Evolutionary conservation across 139 green algal genomes (phyloP).

Genomic region (Chara braunii): DNA sequence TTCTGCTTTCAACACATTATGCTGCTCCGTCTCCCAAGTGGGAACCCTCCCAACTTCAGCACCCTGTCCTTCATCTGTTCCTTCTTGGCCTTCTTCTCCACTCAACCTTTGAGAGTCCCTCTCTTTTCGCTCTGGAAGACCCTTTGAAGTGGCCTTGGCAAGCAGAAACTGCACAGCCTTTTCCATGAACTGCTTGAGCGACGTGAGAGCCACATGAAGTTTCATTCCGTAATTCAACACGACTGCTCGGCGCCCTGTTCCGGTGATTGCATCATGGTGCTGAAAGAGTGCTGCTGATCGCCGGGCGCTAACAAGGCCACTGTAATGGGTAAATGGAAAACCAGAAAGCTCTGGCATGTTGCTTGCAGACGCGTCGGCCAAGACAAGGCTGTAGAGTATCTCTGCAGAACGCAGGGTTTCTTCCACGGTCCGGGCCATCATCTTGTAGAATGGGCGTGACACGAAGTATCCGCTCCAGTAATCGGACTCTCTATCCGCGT

Average conservation of each 20-base stretch:
- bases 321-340: too few relatives aligned
- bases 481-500: conserved; percentile 19
- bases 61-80: too few relatives aligned
- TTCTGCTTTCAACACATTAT: too few relatives aligned
- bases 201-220: conserved; percentile 20
- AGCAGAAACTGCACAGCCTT: too few relatives aligned
- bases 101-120: too few relatives aligned
- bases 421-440: conserved; percentile 28
- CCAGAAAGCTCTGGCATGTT: too few relatives aligned
- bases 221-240: conserved; percentile 14
- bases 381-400: conserved; percentile 5
- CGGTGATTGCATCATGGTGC: conserved; percentile 38
- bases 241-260: conserved; percentile 19
- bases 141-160: too few relatives aligned
- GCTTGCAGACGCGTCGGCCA: not conserved
- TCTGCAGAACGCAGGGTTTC: conserved; percentile 15
- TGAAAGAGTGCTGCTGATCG: conserved; percentile 28
- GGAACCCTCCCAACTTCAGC: too few relatives aligned
- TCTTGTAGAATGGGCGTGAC: conserved; percentile 37
- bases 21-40: too few relatives aligned
- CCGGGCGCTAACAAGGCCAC: not conserved
- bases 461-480: conserved; percentile 42
- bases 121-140: too few relatives aligned
- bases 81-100: too few relatives aligned
- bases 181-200: too few relatives aligned